These are phyloP conservation scores for Coniella vitis DNA, from an alignment of 2,329 filamentous ascomycete species.

Conservation along the genomic window DNA sequence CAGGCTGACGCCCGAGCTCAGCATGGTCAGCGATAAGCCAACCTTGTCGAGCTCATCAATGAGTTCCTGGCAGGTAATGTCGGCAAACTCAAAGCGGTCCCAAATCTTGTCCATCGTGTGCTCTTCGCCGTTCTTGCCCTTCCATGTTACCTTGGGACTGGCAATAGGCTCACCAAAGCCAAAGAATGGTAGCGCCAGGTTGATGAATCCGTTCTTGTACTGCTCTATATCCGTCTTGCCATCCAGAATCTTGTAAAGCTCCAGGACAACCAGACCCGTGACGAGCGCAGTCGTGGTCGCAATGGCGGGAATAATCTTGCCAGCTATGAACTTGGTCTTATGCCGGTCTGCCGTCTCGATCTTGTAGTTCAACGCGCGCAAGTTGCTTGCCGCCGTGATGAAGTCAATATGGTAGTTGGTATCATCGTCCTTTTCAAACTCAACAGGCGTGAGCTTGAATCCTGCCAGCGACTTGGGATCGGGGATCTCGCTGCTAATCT, in stretches of 20 bases:
- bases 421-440: constrained; percentile 97
- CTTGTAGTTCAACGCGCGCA: constrained; percentile 96
- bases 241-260: constrained; percentile 94
- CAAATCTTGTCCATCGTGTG: constrained; percentile 84
- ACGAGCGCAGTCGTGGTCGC: constrained; percentile 95
- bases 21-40: constrained; percentile 80
- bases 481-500: constrained; percentile 67
- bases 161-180: constrained; percentile 96
- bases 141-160: constrained; percentile 87
- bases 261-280: constrained; percentile 84
- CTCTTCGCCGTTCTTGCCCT: constrained; percentile 70
- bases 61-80: constrained; percentile 81
- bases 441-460: constrained; percentile 84
- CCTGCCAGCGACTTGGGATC: constrained; percentile 73
- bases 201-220: constrained; percentile 99
- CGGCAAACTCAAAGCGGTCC: constrained; percentile 89
- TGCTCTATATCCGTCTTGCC: constrained; percentile 95
- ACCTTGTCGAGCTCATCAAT: constrained; percentile 73
- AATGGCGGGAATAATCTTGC: constrained; percentile 98
- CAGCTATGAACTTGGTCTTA: constrained; percentile 99
- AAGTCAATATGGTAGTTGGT: constrained; percentile 98
- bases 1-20: constrained; percentile 94
- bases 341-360: constrained; percentile 88
- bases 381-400: constrained; percentile 93
- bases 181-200: constrained; percentile 93